phyloP scores from a whole-genome alignment of 768 basidiomycete species.

The Pisolithus marmoratus region DNA sequence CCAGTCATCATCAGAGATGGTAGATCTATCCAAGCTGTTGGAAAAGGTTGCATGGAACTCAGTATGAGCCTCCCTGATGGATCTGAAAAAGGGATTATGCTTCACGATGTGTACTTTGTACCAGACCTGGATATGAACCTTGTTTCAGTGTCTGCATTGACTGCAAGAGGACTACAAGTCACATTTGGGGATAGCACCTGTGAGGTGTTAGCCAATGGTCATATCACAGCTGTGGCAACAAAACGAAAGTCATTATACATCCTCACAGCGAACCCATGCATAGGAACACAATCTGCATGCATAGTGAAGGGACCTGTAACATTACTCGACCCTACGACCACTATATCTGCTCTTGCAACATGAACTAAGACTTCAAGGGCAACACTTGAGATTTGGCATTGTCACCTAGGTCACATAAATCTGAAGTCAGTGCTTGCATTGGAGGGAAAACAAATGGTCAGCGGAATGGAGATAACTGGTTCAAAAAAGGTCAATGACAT shows the following conservation, averaged over 20 bases:
- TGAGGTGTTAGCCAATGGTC: background rate
- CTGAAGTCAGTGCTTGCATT: background rate
- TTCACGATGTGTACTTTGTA: constrained; percentile 1
- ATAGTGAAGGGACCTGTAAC: background rate
- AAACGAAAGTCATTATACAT: constrained; percentile 2
- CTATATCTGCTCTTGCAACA: background rate
- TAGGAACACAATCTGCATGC: background rate
- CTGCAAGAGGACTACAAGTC: background rate
- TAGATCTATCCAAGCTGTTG: background rate
- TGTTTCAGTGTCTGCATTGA: constrained; percentile 12
- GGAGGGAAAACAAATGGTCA: constrained; percentile 4
- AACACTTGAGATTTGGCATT: constrained; percentile 3
- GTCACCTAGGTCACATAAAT: background rate
- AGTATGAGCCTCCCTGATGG: background rate
- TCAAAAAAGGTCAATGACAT: background rate
- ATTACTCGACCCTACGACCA: background rate
- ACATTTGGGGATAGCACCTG: background rate
- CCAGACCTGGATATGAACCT: constrained; percentile 10
- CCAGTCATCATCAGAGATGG: constrained; percentile 1
- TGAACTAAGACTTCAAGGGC: background rate
- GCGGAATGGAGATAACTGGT: background rate
- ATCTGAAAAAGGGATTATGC: background rate
- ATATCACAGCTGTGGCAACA: background rate
- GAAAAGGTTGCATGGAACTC: background rate
- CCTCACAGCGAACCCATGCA: background rate